Conservation (phyloP, 768 basidiomycete genomes). For the Clitopilus passeckerianus region DNA sequence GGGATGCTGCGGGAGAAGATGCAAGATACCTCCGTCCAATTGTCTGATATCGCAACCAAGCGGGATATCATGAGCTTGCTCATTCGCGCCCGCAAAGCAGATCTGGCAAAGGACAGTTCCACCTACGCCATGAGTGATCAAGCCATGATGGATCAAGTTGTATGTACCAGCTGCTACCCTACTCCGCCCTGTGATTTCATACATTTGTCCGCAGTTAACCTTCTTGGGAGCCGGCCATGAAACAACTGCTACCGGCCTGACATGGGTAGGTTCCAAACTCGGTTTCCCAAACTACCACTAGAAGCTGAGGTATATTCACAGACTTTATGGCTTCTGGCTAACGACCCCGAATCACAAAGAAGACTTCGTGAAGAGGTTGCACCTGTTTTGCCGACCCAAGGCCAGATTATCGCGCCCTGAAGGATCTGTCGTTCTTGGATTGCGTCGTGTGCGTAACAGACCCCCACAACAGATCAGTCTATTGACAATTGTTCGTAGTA, state of each 20-base stretch:
- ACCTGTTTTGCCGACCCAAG: constrained; percentile 27
- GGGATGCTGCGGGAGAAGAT: constrained; percentile 37
- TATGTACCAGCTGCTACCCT: constrained; percentile 14
- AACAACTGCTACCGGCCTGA: constrained; percentile 41
- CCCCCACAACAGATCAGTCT: background rate
- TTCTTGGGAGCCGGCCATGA: constrained; percentile 44
- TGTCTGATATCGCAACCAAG: constrained; percentile 34
- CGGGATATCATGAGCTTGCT: constrained; percentile 51
- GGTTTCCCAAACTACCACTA: background rate
- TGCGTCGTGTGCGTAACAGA: constrained; percentile 31
- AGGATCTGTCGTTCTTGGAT: constrained; percentile 33
- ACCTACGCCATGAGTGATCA: constrained; percentile 39
- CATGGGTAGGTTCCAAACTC: constrained; percentile 32
- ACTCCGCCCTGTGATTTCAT: background rate
- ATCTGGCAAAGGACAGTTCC: constrained; percentile 22
- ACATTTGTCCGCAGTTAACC: constrained; percentile 30
- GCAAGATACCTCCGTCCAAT: constrained; percentile 23
- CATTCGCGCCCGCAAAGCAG: constrained; percentile 36
- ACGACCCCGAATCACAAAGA: constrained; percentile 41
- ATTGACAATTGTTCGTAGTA: constrained; percentile 16
- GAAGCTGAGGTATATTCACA: constrained; percentile 6
- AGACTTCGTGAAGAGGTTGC: constrained; percentile 50
- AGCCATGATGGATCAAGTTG: constrained; percentile 50
- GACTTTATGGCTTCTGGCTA: constrained; percentile 52
- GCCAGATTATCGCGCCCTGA: constrained; percentile 35